phyloP scores from a whole-genome alignment of 1,139 yeast species.

The Sugiyamaella paludigena region DNA sequence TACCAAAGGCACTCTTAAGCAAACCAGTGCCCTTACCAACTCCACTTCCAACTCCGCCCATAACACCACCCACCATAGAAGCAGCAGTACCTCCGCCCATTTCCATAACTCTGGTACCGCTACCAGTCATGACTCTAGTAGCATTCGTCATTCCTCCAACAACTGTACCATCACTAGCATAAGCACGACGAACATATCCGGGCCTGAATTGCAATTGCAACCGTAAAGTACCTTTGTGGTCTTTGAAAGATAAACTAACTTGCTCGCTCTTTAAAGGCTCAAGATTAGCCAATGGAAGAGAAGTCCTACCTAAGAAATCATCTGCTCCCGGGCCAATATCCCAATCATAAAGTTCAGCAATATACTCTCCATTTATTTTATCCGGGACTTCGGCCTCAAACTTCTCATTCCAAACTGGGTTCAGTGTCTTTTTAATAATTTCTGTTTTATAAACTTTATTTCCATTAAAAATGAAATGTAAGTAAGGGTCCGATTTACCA shows the following conservation, averaged over 20 bases:
- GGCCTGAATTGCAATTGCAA: constrained; percentile 67
- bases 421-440: constrained; percentile 77
- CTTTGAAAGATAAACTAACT: constrained; percentile 51
- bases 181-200: constrained; percentile 49
- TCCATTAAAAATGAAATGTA: constrained; percentile 55
- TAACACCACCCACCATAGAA: constrained; percentile 21
- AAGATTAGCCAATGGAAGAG: constrained; percentile 56
- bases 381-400: constrained; percentile 53
- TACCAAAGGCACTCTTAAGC: constrained; percentile 29
- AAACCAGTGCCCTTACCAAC: constrained; percentile 27
- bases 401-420: constrained; percentile 82
- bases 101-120: constrained; percentile 30
- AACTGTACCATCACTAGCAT: constrained; percentile 19
- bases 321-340: constrained; percentile 86
- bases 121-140: constrained; percentile 28
- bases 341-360: constrained; percentile 69
- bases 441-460: constrained; percentile 68
- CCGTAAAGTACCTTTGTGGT: constrained; percentile 56
- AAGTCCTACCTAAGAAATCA: constrained; percentile 73
- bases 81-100: constrained; percentile 21
- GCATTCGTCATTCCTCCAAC: constrained; percentile 6
- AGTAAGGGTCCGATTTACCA: constrained; percentile 92
- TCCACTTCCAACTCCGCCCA: constrained; percentile 30
- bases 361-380: constrained; percentile 59
- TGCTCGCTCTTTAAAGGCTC: constrained; percentile 56